Conservation (phyloP, 176 grass and related monocot genomes). For the Carex littledalei region DNA sequence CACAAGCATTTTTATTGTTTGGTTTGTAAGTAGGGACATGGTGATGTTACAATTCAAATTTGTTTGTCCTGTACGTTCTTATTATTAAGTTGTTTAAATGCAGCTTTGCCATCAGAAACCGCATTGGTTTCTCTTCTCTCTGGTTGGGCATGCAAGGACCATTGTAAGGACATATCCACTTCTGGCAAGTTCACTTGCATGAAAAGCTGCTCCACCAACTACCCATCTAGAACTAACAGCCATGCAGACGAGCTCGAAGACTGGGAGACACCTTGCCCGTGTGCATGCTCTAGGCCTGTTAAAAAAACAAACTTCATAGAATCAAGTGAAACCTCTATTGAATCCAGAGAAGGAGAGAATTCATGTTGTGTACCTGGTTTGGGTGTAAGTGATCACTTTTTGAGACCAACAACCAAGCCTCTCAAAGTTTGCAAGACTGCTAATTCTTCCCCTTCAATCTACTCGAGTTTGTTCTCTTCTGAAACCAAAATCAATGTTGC, state of each 20-base stretch:
- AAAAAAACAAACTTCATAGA: constrained; percentile 41
- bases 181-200: constrained; percentile 52
- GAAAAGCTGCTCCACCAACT: constrained; percentile 17
- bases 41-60: neutral
- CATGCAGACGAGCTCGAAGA: constrained; percentile 17
- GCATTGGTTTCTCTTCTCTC: constrained; percentile 72
- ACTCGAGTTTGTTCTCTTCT: constrained; percentile 65
- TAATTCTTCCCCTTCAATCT: constrained; percentile 56
- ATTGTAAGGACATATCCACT: constrained; percentile 32
- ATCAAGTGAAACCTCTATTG: constrained; percentile 16
- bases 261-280: constrained; percentile 30
- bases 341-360: constrained; percentile 26
- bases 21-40: neutral
- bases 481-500: constrained; percentile 40
- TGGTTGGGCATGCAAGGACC: constrained; percentile 84
- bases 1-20: neutral
- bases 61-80: constrained; percentile 5
- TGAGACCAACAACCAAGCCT: constrained; percentile 32
- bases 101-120: constrained; percentile 71
- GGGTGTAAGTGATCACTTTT: constrained; percentile 34
- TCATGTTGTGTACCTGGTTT: constrained; percentile 62
- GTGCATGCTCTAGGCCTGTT: constrained; percentile 42
- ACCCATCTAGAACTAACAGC: constrained; percentile 11
- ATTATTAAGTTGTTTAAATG: constrained; percentile 16
- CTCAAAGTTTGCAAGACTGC: constrained; percentile 30